Percentiles rank a stretch among this genome's conserved stretches.
These are phyloP conservation scores for Fermentozyma sake DNA, from an alignment of 1,139 yeast genomes.

Conservation along the genomic window DNA sequence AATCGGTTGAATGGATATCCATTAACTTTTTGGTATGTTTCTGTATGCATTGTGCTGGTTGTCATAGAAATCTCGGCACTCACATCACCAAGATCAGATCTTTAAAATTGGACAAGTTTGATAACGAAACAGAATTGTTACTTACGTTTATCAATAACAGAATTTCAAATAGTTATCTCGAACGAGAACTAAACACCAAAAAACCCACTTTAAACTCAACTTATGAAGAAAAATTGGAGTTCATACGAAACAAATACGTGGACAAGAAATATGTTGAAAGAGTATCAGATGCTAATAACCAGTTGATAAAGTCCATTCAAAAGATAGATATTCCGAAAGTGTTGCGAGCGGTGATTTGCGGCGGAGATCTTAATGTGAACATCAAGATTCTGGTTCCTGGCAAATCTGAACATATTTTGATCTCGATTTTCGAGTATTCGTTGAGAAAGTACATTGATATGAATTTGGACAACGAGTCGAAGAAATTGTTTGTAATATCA, in stretches of 20 bases:
- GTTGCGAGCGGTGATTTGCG: constrained; percentile 44
- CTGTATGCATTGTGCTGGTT: constrained; percentile 77
- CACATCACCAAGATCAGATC: constrained; percentile 49
- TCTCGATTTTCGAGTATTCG: constrained; percentile 58
- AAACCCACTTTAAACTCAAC: neutral
- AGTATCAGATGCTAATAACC: constrained; percentile 21
- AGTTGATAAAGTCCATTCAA: constrained; percentile 44
- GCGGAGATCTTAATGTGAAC: constrained; percentile 43
- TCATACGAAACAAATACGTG: constrained; percentile 49
- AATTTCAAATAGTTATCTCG: constrained; percentile 30
- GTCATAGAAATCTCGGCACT: constrained; percentile 51
- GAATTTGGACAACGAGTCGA: constrained; percentile 8
- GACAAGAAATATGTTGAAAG: constrained; percentile 30
- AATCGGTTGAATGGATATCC: constrained; percentile 84
- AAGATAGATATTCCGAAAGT: constrained; percentile 45
- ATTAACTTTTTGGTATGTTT: constrained; percentile 67
- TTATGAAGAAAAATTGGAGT: constrained; percentile 31
- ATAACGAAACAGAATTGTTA: constrained; percentile 35
- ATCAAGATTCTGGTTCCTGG: constrained; percentile 24
- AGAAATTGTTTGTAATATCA: constrained; percentile 57
- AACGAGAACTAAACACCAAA: neutral
- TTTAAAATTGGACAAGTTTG: constrained; percentile 47
- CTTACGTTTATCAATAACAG: constrained; percentile 40
- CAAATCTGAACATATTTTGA: constrained; percentile 18
- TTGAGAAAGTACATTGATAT: constrained; percentile 44